Base-by-base conservation (phyloP, 176 grass and related monocot genomes). In the Saccharum officinarum region DNA sequence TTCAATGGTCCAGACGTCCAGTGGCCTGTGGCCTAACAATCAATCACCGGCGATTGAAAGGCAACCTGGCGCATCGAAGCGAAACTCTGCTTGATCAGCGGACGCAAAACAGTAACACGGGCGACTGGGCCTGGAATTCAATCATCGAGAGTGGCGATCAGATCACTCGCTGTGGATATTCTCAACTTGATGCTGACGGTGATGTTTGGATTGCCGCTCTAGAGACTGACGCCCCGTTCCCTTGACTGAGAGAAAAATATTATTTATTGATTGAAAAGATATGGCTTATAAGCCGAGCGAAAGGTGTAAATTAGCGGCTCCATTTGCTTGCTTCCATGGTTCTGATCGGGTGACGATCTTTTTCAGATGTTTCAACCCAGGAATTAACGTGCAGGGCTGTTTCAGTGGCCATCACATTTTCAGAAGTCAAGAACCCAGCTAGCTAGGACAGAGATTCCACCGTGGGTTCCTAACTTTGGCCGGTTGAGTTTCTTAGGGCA, bases 1-100 rank as follows among this genome's bases (percentile, higher is more conserved):
- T 61, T 68, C 61, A 31, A 90, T 25, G 67, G 59, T 30, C 84
- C 28, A 28, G 28, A 28, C 28, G 28, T 28, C 28, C 74, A 7
- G 26, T 28, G 64, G 23, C 60, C 8, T 1, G 55, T 23, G 7
- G 77, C 78, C 57, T 60, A 87, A 49, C 88, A 67, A 83, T 33
- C 57, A 63, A 25, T 10, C 23, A 20, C 23, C 22, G 28, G 11
- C 0, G 9, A 13, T 36, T n/a, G 63, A 47, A 49, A 3, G 50
- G 63, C 25, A 22, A 9, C 69, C 26, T 68, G 76, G 44, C 61
- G 80, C 71, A 3, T 4, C 80, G 16, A 45, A 26, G 1, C 84
- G 23, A 17, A 49, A 40, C 78, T 78, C 41, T 64, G 7, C 11
- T 66, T 34, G 3, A 34, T 20, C 2, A 30, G 4, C 41, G 25